Evolutionary conservation across 306 rosid species (phyloP).

Genomic region (Malus orientalis): DNA sequence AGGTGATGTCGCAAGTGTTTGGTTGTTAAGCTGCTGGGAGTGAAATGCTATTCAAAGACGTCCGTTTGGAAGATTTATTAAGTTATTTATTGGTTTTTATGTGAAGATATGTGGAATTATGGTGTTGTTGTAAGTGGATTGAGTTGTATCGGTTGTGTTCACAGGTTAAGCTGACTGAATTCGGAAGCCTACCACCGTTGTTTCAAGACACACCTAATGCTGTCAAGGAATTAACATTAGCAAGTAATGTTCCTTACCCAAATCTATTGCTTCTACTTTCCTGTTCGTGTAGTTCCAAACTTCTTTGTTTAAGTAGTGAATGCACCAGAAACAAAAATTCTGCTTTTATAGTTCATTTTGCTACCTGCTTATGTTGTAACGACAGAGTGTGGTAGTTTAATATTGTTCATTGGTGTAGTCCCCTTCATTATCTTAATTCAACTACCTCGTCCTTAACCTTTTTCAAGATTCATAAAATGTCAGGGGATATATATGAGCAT

Average conservation of each 20-base stretch:
- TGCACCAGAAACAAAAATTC: not conserved
- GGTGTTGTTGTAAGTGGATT: not conserved
- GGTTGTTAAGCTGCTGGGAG: not conserved
- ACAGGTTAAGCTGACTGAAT: slow-evolving; percentile 69
- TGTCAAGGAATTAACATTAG: slow-evolving; percentile 59
- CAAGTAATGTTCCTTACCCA: slow-evolving; percentile 55
- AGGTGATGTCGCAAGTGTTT: not conserved
- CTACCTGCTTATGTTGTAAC: not conserved
- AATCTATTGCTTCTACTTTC: not conserved
- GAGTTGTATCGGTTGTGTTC: not conserved
- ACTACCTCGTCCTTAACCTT: not conserved
- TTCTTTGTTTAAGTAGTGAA: not conserved
- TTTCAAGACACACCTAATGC: slow-evolving; percentile 72
- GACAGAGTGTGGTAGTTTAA: not conserved
- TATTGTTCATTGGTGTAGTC: not conserved
- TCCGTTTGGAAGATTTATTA: not conserved
- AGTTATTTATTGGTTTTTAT: not conserved
- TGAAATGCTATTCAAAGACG: not conserved
- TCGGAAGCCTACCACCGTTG: slow-evolving; percentile 92
- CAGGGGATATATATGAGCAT: slow-evolving; percentile 96
- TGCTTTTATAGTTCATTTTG: not conserved
- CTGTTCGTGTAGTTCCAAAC: not conserved
- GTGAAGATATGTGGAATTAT: not conserved
- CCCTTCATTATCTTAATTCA: not conserved
- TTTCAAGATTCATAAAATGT: slow-evolving; percentile 17